Percentiles rank a stretch among this genome's conserved stretches.
Conservation (phyloP, 805 yeast species). For the Zygoascus flipseniorum region DNA sequence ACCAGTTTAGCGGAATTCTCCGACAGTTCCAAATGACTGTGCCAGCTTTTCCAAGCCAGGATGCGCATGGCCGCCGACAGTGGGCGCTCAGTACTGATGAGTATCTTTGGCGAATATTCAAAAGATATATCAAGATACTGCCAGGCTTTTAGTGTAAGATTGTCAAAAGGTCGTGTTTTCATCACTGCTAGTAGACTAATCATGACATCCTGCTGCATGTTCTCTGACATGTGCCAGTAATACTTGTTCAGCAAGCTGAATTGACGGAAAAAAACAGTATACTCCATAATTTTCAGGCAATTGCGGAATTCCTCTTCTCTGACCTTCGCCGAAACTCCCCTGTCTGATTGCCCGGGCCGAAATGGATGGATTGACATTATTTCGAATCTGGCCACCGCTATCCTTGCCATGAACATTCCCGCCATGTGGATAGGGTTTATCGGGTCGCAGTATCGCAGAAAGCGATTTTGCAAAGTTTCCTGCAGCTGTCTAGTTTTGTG, state of each 20-base stretch:
- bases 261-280: background rate
- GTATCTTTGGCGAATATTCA: background rate
- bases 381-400: background rate
- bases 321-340: background rate
- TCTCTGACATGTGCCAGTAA: background rate
- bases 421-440: background rate
- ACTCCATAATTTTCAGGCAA: background rate
- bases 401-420: background rate
- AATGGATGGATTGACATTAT: background rate
- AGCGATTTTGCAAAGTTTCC: background rate
- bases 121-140: background rate
- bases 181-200: background rate
- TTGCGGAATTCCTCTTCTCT: background rate
- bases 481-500: too few relatives aligned
- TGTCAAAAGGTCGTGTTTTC: background rate
- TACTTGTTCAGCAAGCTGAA: background rate
- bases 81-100: background rate
- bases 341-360: background rate
- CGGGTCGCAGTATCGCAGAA: background rate
- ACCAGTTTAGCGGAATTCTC: background rate
- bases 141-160: background rate
- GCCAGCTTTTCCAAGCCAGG: background rate
- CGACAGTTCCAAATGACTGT: background rate
- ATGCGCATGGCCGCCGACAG: background rate
- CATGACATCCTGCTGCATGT: background rate